A percentile compares a stretch with the other conserved stretches of the same genome.
phyloP scores from a whole-genome alignment of 2,329 filamentous ascomycete genomes.

The Penicillium sp. region DNA sequence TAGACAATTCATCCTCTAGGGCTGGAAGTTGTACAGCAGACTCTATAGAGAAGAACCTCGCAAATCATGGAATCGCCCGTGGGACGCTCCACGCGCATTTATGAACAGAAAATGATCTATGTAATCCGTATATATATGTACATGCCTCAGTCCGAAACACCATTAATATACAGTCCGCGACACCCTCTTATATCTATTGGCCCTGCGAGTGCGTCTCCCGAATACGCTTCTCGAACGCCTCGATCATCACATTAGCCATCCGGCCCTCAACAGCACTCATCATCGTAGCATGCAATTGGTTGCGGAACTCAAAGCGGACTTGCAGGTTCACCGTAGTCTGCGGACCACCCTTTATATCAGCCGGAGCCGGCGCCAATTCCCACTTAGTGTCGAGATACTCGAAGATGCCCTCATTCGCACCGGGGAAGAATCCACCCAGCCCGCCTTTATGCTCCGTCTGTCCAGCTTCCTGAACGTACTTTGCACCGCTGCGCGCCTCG shows the following conservation, averaged over 20 bases:
- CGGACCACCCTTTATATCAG: slow-evolving; percentile 27
- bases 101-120: slow-evolving; percentile 1
- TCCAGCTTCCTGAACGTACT: slow-evolving; percentile 41
- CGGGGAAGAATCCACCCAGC: slow-evolving; percentile 27
- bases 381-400: slow-evolving; percentile 44
- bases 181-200: slow-evolving; percentile 1
- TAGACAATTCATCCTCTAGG: background rate
- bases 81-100: background rate
- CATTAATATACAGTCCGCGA: slow-evolving; percentile 11
- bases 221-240: slow-evolving; percentile 83
- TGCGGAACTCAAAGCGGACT: slow-evolving; percentile 79
- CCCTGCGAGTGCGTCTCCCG: slow-evolving; percentile 47
- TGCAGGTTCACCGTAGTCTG: slow-evolving; percentile 69
- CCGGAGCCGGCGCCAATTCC: slow-evolving; percentile 37
- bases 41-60: slow-evolving; percentile 13
- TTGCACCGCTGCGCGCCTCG: slow-evolving; percentile 58
- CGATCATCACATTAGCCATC: slow-evolving; percentile 82
- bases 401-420: slow-evolving; percentile 46
- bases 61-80: background rate
- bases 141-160: slow-evolving; percentile 1
- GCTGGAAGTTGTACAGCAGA: slow-evolving; percentile 15
- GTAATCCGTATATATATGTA: slow-evolving; percentile 3
- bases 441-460: slow-evolving; percentile 66
- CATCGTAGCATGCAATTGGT: slow-evolving; percentile 78
- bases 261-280: slow-evolving; percentile 77